Conservation (phyloP, 169 alveolate genomes). For the Plasmodium falciparum region DNA sequence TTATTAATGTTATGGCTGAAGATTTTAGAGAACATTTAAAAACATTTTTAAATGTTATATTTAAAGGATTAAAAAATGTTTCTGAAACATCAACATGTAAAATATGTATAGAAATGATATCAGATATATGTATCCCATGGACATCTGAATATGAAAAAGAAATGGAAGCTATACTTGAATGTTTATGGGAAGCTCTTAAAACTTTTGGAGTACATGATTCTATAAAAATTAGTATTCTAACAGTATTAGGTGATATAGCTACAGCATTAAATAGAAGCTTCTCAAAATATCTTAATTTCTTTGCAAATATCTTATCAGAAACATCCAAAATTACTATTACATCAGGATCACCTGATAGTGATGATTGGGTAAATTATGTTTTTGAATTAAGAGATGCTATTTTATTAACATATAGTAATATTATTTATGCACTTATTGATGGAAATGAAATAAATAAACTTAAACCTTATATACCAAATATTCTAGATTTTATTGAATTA, state of each 20-base stretch:
- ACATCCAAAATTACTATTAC: constrained; percentile 90
- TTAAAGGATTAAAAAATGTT: constrained; percentile 75
- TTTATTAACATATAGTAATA: constrained; percentile 90
- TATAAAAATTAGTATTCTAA: constrained; percentile 89
- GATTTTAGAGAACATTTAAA: constrained; percentile 73
- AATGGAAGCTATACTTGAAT: constrained; percentile 78
- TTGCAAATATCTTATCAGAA: constrained; percentile 88
- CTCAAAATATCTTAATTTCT: constrained; percentile 83
- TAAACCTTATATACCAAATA: constrained; percentile 87
- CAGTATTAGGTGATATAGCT: constrained; percentile 93
- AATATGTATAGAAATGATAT: constrained; percentile 88
- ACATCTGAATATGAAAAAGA: constrained; percentile 81
- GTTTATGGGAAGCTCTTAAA: constrained; percentile 77
- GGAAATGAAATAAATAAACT: constrained; percentile 85
- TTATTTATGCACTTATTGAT: constrained; percentile 91
- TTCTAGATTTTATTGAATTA: constrained; percentile 88
- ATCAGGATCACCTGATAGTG: constrained; percentile 92
- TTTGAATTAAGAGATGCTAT: constrained; percentile 92
- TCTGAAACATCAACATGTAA: constrained; percentile 75
- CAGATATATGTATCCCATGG: constrained; percentile 88
- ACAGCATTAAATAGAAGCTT: constrained; percentile 90
- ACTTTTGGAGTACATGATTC: constrained; percentile 88
- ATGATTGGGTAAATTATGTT: constrained; percentile 93
- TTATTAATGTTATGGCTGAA: constrained; percentile 83
- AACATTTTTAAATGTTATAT: constrained; percentile 78